Base-by-base conservation (phyloP, 345 rosid genomes). In the Brassica cretica region DNA sequence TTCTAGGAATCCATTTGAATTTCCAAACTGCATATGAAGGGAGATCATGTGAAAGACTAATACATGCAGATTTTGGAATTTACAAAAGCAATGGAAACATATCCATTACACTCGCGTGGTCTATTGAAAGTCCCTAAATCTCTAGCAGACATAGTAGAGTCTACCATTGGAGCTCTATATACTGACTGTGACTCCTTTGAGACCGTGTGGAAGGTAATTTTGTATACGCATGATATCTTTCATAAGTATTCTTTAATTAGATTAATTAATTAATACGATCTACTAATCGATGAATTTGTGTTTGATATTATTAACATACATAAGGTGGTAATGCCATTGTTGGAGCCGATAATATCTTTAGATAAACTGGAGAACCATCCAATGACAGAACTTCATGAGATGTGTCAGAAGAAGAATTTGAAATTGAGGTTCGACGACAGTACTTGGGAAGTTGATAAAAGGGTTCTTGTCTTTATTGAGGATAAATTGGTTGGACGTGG, bases 21-120 rank as follows among this genome's bases (percentile, higher is more conserved):
- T 18, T 56, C 27, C 27, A 56, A 56, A 18, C 55, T 16, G 27
- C 41, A 35, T 49, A 14, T 14, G 55, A 49, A 30, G 4, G 18
- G 21, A 63, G 21, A 30, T 60, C 15, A 60, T 63, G 6, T 63
- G 41, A 62, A 30, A 63, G 35, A 29, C 8, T 30, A 63, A 66
- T 25, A 41, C 24, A 39, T 41, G 61, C 88, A 90, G 96, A 80
- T 89, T 19, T 2, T 37, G 15, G 81, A 81, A 66, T 92, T 90
- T 58, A 51, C 82, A 6, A 32, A 76, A 71, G 93, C 61, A 1
- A 86, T 87, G 5, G 3, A 19, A 72, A 78, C 81, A 0, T 76
- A 84, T 82, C 92, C 93, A 0, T 18, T 90, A 71, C 93, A 90
- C 67, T 92, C 96, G 0, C 71, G 80, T 44, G 97, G 93, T 8